Evolutionary conservation across 1,284 basidiomycete species (phyloP).

Genomic region (Xerocomus nothofagi): DNA sequence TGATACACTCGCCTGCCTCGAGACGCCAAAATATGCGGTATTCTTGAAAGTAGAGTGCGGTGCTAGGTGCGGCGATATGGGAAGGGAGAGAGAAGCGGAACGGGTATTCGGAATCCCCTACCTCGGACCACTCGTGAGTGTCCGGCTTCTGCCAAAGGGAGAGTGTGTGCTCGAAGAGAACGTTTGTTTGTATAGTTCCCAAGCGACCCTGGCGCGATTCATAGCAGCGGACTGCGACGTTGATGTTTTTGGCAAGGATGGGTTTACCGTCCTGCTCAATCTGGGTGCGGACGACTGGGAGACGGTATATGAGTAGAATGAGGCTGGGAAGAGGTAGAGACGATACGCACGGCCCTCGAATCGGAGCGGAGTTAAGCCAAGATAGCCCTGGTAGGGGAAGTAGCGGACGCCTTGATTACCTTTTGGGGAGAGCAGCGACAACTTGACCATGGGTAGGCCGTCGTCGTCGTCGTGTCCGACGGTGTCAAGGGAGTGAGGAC

Average conservation of each 20-base stretch:
- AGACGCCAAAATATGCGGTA: constrained; percentile 80
- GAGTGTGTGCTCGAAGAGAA: constrained; percentile 65
- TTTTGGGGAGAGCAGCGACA: constrained; percentile 57
- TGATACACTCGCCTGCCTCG: constrained; percentile 64
- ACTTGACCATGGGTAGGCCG: constrained; percentile 55
- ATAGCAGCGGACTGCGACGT: constrained; percentile 73
- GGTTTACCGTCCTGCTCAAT: constrained; percentile 70
- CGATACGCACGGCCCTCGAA: constrained; percentile 66
- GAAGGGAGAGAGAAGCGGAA: constrained; percentile 71
- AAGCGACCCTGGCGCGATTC: constrained; percentile 67
- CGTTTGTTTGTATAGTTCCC: constrained; percentile 53
- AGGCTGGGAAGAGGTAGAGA: constrained; percentile 8
- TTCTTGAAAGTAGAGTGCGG: constrained; percentile 65
- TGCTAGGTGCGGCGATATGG: constrained; percentile 64
- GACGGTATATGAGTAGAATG: constrained; percentile 5
- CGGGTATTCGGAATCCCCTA: constrained; percentile 64
- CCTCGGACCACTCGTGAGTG: constrained; percentile 51
- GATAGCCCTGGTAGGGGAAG: constrained; percentile 75
- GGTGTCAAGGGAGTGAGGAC: constrained; percentile 28
- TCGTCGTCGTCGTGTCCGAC: constrained; percentile 29
- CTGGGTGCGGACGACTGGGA: constrained; percentile 61
- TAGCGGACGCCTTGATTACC: constrained; percentile 68
- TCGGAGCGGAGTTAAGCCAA: constrained; percentile 76
- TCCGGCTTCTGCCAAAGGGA: constrained; percentile 69
- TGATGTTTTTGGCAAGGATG: constrained; percentile 60